Base-by-base conservation (phyloP, 805 yeast genomes). In the Metschnikowia reukaufii region DNA sequence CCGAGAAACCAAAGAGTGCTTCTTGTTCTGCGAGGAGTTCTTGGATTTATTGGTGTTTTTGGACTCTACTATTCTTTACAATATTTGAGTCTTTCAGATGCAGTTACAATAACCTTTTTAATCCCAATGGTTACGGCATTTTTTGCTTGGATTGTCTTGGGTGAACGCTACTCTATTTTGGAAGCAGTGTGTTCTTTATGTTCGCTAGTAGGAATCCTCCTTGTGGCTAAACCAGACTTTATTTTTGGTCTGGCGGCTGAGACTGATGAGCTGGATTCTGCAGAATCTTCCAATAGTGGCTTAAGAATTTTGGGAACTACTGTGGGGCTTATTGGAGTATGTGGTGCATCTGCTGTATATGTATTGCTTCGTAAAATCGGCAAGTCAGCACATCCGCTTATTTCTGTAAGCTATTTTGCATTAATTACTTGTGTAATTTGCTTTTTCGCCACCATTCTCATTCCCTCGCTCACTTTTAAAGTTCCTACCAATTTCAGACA, bases 191-290 rank as follows among this genome's bases (percentile, higher is more conserved):
- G 95, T 30, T 85, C 90, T 1, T 12, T 81, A 0, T 61, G 82
- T 5, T 87, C 96, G 0, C 68, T 90, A 16, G 52, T 72, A 1
- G 97, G 97, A 5, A 96, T 91, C 2, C 51, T 88, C 1, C 63
- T 90, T 21, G 86, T 90, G 55, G 92, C 96, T 1, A 79, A 88
- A 59, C 97, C 97, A 1, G 68, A 79, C 8, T 86, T 86, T 51
- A 52, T 89, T 29, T 83, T 88, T 58, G 86, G 87, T 12, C 38
- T 42, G 13, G 58, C 56, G 32, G 67, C 73, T 1, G 65, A 63
- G 16, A 33, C 56, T 13, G 71, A 64, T 39, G 52, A 53, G 10
- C 67, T 68, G 44, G 73, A 72, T 31, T 50, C 67, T 3, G 66
- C 74, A 10, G 88, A 82, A 54, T 68, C 83, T 17, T 61, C 78